A percentile compares a stretch with the other conserved stretches of the same genome.
phyloP scores from a whole-genome alignment of 163 green algal genomes.

The Chlorella variabilis region DNA sequence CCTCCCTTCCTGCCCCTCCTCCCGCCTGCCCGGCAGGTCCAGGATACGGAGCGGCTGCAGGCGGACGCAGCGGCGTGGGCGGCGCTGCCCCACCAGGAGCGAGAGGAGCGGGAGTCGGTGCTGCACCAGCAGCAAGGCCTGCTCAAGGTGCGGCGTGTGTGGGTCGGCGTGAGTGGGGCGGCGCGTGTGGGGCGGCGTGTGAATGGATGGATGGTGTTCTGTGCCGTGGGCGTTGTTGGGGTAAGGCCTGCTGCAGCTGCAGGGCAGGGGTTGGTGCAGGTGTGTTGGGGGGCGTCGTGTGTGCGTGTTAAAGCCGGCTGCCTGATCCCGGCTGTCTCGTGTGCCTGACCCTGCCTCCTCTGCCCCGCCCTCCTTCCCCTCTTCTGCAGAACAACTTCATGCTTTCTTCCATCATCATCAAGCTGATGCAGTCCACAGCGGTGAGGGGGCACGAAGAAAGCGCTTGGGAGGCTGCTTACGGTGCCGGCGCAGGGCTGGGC shows the following conservation, averaged over 20 bases:
- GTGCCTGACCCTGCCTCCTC: background rate
- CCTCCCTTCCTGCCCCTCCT: slow-evolving; percentile 33
- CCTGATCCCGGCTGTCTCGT: no score
- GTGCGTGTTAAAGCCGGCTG: no score
- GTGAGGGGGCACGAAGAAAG: slow-evolving; percentile 10
- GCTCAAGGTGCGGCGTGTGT: slow-evolving; percentile 19
- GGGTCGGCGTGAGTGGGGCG: background rate
- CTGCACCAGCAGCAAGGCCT: slow-evolving; percentile 30
- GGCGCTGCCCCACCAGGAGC: slow-evolving; percentile 49
- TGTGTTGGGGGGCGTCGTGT: no score
- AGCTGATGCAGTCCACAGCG: slow-evolving; percentile 78
- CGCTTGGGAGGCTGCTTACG: no score
- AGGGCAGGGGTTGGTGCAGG: no score
- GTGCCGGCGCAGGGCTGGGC: no score
- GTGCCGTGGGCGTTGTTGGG: no score
- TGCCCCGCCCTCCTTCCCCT: background rate
- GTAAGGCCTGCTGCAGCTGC: no score
- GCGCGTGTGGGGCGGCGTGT: background rate
- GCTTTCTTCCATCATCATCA: slow-evolving; percentile 64
- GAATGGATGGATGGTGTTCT: background rate
- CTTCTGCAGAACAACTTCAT: slow-evolving; percentile 51
- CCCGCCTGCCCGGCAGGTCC: slow-evolving; percentile 59
- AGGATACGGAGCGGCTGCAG: slow-evolving; percentile 70
- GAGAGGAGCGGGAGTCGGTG: slow-evolving; percentile 38
- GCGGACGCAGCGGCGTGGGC: slow-evolving; percentile 61